Evolutionary conservation across 192 early-diverging fungal species (phyloP).

Genomic region (Coemansia sp.): DNA sequence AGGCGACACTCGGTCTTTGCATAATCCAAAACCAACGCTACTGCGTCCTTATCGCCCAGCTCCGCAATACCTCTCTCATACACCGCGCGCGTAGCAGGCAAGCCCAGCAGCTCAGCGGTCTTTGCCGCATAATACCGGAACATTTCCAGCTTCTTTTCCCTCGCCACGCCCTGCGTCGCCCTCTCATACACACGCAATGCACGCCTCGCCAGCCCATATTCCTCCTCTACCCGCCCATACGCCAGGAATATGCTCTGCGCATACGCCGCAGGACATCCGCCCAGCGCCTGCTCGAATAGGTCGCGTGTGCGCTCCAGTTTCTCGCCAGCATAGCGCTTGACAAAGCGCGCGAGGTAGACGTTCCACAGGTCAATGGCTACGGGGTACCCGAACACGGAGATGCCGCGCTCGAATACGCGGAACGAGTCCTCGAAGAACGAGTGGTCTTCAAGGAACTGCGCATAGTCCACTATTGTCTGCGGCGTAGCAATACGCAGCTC

Average conservation of each 20-base stretch:
- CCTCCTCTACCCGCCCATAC: conserved; percentile 92
- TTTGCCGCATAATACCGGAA: conserved; percentile 91
- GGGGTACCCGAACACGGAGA: conserved; percentile 94
- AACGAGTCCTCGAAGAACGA: conserved; percentile 94
- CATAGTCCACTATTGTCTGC: conserved; percentile 96
- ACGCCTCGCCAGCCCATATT: conserved; percentile 84
- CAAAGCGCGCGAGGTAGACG: conserved; percentile 87
- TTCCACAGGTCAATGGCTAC: conserved; percentile 98
- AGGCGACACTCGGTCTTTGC: conserved; percentile 85
- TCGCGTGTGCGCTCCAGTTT: conserved; percentile 92
- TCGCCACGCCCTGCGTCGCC: conserved; percentile 76
- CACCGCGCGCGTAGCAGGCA: conserved; percentile 84
- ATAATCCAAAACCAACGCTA: conserved; percentile 78
- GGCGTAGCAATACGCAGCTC: conserved; percentile 93
- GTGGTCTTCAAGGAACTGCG: conserved; percentile 84
- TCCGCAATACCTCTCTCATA: conserved; percentile 90
- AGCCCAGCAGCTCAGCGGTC: conserved; percentile 82
- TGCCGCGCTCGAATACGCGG: conserved; percentile 94
- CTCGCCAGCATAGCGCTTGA: conserved; percentile 79
- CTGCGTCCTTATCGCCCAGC: conserved; percentile 78
- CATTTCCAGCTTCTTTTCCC: conserved; percentile 78
- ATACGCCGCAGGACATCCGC: conserved; percentile 80
- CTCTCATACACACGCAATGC: conserved; percentile 95
- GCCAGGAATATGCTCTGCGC: conserved; percentile 85
- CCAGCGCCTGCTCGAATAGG: conserved; percentile 93